Evolutionary conservation across 1,284 basidiomycete species (phyloP).

Genomic region (Rhodotorula sp.): DNA sequence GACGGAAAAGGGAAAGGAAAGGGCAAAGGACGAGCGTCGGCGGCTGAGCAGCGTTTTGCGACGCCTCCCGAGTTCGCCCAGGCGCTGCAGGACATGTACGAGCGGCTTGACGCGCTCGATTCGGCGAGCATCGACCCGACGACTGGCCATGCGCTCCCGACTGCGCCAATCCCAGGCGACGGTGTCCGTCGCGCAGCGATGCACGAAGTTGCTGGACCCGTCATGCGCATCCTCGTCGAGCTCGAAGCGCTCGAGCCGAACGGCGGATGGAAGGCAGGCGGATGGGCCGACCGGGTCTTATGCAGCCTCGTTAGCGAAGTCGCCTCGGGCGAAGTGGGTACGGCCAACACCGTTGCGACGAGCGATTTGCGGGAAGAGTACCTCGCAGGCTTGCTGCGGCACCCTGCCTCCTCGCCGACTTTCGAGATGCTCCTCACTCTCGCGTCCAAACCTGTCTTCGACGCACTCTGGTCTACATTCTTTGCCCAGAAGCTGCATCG

Average conservation of each 20-base stretch:
- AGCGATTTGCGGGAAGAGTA: conserved; percentile 60
- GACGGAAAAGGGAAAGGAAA: conserved; percentile 47
- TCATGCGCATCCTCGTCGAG: conserved; percentile 62
- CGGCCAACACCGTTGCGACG: not conserved
- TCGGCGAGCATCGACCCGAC: conserved; percentile 3
- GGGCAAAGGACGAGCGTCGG: conserved; percentile 7
- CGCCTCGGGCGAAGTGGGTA: not conserved
- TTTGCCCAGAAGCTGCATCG: conserved; percentile 67
- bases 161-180: conserved; percentile 52
- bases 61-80: conserved; percentile 59
- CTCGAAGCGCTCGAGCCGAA: conserved; percentile 63
- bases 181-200: conserved; percentile 79
- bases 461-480: conserved; percentile 70
- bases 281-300: conserved; percentile 75
- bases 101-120: conserved; percentile 50
- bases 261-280: conserved; percentile 62
- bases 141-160: conserved; percentile 1
- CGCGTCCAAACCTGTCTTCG: conserved; percentile 63
- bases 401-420: conserved; percentile 81
- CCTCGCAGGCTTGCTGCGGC: conserved; percentile 71
- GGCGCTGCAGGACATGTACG: conserved; percentile 59
- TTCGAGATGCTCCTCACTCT: conserved; percentile 70
- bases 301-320: conserved; percentile 71
- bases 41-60: conserved; percentile 25
- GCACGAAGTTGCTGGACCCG: conserved; percentile 74